These are phyloP conservation scores for Sinapis alba DNA, from an alignment of 441 rosid genomes.

Conservation along the genomic window DNA sequence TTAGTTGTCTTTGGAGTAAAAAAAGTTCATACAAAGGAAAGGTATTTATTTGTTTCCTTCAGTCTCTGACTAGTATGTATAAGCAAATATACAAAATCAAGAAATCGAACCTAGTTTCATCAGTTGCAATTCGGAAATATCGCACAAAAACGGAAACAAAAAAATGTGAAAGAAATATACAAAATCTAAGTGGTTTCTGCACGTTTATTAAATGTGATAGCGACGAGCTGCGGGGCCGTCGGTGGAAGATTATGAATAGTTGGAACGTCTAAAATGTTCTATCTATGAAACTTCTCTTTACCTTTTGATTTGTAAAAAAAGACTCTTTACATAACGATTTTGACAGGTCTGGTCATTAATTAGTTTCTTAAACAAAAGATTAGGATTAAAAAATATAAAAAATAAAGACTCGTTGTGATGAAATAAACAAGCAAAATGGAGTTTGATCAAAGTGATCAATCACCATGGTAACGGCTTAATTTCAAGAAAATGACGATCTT, in stretches of 20 bases:
- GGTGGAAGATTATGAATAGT: constrained; percentile 27
- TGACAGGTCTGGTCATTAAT: constrained; percentile 14
- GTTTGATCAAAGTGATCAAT: constrained; percentile 1
- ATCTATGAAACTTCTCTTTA: constrained; percentile 10
- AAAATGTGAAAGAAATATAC: too few species aligned
- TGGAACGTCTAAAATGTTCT: not conserved
- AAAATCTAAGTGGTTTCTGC: not conserved
- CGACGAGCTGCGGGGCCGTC: constrained; percentile 5
- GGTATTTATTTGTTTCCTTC: not conserved
- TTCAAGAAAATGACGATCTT: not conserved
- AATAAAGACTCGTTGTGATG: too few species aligned
- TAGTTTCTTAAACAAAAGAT: constrained; percentile 6
- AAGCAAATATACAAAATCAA: not conserved
- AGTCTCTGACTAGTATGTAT: not conserved
- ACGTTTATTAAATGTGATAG: constrained; percentile 11
- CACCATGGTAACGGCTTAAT: not conserved
- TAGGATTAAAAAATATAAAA: too few species aligned
- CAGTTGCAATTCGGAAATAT: not conserved
- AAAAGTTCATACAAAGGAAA: too few species aligned
- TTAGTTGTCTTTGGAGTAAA: too few species aligned
- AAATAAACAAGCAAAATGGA: not conserved
- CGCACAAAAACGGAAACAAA: not conserved
- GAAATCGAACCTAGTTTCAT: not conserved
- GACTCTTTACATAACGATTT: constrained; percentile 10
- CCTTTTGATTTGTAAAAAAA: constrained; percentile 18